A percentile compares a stretch with the other conserved stretches of the same genome.
Conservation (phyloP, 2,329 filamentous ascomycete species). For the Knoxdaviesia proteae region DNA sequence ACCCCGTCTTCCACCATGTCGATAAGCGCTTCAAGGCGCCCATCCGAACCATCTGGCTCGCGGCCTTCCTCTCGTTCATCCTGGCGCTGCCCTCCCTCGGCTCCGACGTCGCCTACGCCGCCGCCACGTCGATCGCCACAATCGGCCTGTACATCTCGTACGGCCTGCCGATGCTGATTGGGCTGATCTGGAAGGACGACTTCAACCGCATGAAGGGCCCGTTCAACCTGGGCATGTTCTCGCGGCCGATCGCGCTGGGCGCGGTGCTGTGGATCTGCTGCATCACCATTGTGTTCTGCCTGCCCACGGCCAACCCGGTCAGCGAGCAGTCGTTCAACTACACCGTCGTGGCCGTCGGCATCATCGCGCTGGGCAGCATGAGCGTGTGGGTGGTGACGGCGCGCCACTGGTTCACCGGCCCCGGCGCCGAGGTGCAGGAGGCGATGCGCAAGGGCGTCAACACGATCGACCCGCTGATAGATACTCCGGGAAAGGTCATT, state of each 20-base stretch:
- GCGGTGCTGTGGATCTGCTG: constrained; percentile 30
- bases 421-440: constrained; percentile 28
- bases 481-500: too few species aligned
- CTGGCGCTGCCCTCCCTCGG: constrained; percentile 34
- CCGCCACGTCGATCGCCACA: constrained; percentile 37
- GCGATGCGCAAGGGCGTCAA: constrained; percentile 15
- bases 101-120: constrained; percentile 31
- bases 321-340: constrained; percentile 36
- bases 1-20: constrained; percentile 30
- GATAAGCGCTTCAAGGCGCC: constrained; percentile 27
- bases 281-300: constrained; percentile 35
- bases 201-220: constrained; percentile 31
- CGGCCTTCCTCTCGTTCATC: constrained; percentile 29
- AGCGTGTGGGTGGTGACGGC: constrained; percentile 31
- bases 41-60: constrained; percentile 32
- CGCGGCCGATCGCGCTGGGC: constrained; percentile 22
- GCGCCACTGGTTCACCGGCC: constrained; percentile 32
- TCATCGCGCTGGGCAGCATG: constrained; percentile 26
- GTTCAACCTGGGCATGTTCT: constrained; percentile 27
- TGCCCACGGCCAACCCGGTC: constrained; percentile 33
- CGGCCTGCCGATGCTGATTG: constrained; percentile 33
- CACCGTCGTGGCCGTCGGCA: constrained; percentile 35
- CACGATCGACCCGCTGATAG: too few species aligned
- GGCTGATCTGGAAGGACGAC: constrained; percentile 25
- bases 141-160: constrained; percentile 38